These are phyloP conservation scores for Citrus maxima DNA, from an alignment of 345 rosid genomes.

Conservation along the genomic window DNA sequence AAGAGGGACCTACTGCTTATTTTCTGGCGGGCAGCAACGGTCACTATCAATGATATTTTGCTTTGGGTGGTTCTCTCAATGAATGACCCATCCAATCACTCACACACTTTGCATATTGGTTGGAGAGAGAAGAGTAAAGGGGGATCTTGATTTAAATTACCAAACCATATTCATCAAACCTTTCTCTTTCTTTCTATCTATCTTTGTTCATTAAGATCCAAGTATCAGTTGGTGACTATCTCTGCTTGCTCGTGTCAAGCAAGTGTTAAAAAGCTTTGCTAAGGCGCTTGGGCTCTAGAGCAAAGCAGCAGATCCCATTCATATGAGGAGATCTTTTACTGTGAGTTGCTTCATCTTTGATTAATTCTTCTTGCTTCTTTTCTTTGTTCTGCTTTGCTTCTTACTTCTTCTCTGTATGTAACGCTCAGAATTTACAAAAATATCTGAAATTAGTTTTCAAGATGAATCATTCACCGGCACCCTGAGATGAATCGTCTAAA, in stretches of 20 bases:
- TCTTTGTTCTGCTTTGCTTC: not conserved
- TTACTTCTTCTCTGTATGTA: not conserved
- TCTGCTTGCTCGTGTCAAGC: not conserved
- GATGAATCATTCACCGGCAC: constrained; percentile 2
- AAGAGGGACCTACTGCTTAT: constrained; percentile 72
- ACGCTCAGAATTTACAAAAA: not conserved
- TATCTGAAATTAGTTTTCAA: constrained; percentile 19
- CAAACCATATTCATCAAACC: constrained; percentile 20
- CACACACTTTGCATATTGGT: constrained; percentile 25
- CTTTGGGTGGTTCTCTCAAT: constrained; percentile 45
- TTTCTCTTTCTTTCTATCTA: constrained; percentile 14
- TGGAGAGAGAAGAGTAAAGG: constrained; percentile 20
- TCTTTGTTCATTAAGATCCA: constrained; percentile 10
- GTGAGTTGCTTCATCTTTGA: constrained; percentile 41
- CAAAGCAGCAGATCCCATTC: constrained; percentile 56
- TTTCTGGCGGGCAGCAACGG: constrained; percentile 72
- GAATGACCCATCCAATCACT: constrained; percentile 52
- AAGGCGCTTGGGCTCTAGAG: constrained; percentile 26
- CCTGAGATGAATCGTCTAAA: constrained; percentile 11
- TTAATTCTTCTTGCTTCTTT: constrained; percentile 1
- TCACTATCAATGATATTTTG: constrained; percentile 69
- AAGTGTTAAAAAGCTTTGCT: constrained; percentile 6
- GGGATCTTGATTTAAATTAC: constrained; percentile 27
- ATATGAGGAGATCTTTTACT: constrained; percentile 80
- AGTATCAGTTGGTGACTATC: constrained; percentile 16